Evolutionary conservation across 345 rosid genomes (phyloP), one percentile per base, ranked within the genome.

Genomic region (Populus pruinosa): DNA sequence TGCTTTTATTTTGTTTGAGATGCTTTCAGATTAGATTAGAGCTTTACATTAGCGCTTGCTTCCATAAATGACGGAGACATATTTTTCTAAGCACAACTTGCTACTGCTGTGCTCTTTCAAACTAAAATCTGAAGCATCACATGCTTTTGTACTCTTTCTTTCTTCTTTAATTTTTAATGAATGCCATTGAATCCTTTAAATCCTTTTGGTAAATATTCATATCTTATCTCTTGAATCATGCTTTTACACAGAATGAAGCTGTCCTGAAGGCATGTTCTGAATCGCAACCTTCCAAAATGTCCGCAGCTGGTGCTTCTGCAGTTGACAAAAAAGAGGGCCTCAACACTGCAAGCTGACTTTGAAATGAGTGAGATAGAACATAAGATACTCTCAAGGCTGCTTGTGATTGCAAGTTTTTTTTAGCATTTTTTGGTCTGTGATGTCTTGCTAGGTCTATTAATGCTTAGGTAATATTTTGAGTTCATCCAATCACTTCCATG

Each of bases 211-310:
- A 21, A 67, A 27, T 6, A 67, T 44, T 18, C n/a, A 2, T 35
- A 38, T 35, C n/a, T 66, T 13, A 31, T 38, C 23, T 35, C 10
- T 21, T 20, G 5, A 41, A 67, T n/a, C 23, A 35, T 68, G 38
- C 55, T 76, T 25, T 65, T 65, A 18, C 69, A 80, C 69, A 80
- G 79, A 80, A 80, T 63, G 83, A 80, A 71, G 83, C 79, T 70
- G 79, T 80, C 27, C 43, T 80, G 61, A 75, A 41, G 83, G 79
- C 83, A 6, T 75, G 83, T 36, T 50, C 73, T 33, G 76, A 75
- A 70, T 39, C 78, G 25, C 36, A 56, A 70, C 79, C 83, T 35
- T 75, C 83, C 38, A 53, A 41, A 29, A 50, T 55, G 35, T 35
- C 71, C 47, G 11, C 18, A 25, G 27, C 63, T 69, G 75, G 43